Evolutionary conservation across 2,329 filamentous ascomycete genomes (phyloP).

Genomic region (Fusarium sp.): DNA sequence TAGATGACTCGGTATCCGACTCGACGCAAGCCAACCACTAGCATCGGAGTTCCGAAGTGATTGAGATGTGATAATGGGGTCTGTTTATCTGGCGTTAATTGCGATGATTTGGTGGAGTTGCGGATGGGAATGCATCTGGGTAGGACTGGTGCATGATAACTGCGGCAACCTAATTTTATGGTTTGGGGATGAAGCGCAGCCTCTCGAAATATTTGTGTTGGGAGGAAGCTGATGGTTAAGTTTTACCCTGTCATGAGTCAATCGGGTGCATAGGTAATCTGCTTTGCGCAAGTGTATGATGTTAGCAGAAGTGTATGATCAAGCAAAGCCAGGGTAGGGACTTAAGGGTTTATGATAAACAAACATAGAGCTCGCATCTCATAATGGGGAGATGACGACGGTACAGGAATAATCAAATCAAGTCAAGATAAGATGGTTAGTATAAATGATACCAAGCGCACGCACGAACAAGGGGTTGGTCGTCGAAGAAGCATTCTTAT

Average conservation of each 20-base stretch:
- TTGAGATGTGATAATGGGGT: background rate
- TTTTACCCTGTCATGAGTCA: constrained; percentile 2
- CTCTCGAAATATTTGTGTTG: constrained; percentile 4
- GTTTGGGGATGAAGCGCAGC: background rate
- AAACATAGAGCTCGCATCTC: constrained; percentile 40
- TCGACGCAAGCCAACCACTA: constrained; percentile 8
- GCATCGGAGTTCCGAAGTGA: constrained; percentile 24
- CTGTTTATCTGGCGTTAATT: constrained; percentile 16
- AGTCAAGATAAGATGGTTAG: constrained; percentile 3
- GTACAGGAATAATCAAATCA: constrained; percentile 10
- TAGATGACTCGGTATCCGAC: constrained; percentile 38
- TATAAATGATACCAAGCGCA: constrained; percentile 12
- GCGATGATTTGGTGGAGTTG: constrained; percentile 12
- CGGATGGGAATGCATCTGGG: background rate
- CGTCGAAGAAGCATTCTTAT: constrained; percentile 7
- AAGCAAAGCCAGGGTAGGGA: background rate
- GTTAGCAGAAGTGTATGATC: constrained; percentile 31
- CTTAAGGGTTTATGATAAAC: constrained; percentile 30
- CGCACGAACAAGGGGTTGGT: background rate
- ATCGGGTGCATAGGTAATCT: constrained; percentile 17
- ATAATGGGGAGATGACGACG: constrained; percentile 23
- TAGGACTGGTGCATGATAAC: constrained; percentile 16
- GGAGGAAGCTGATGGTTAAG: constrained; percentile 6
- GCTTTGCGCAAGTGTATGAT: constrained; percentile 24
- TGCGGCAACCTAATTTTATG: constrained; percentile 9